Evolutionary conservation across 176 grass and related monocot genomes (phyloP), one percentile per base, ranked within the genome.

Genomic region (Alopecurus myosuroides): DNA sequence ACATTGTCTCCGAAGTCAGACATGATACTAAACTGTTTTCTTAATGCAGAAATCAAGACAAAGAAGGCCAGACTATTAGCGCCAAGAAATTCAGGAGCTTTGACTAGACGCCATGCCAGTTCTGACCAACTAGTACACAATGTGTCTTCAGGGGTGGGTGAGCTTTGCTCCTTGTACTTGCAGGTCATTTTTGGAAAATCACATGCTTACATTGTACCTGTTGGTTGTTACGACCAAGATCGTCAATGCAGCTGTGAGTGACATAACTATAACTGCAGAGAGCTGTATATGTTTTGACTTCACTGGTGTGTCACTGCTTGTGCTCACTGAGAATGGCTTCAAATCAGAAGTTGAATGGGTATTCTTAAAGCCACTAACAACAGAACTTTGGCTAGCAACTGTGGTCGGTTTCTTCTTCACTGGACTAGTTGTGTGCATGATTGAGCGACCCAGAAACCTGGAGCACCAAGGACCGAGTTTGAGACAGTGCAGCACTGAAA

Each of bases 231-330:
- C 4, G 69, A 28, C 40, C 69, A 92, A 92, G 90, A 90, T 78
- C 0, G 86, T 80, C 15, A 90, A 95, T 64, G 90, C 85, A 1
- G 94, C 92, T 76, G 89, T 88, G 35, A 91, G 94, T 41, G 94
- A 97, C 40, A 73, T 82, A 34, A 94, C 91, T 6, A 97, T 97
- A 11, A 72, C 83, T 6, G 66, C 80, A 88, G 26, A 82, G 92
- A 56, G 69, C 80, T 4, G 85, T 29, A 23, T 20, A 62, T n/a
- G 94, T 86, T 33, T 86, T 28, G 89, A 92, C 39, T 97, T 92
- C 22, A 94, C 92, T 15, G 92, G 94, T 11, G 60, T 90, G 30
- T 86, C 88, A 22, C 77, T 97, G 92, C 78, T 97, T 58, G 86
- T 97, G 33, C 78, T 70, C 7, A 12, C 44, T 3, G 29, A 80